Percentiles rank a stretch among this genome's conserved stretches.
Conservation (phyloP, 768 basidiomycete species). For the Mrakia blollopis region DNA sequence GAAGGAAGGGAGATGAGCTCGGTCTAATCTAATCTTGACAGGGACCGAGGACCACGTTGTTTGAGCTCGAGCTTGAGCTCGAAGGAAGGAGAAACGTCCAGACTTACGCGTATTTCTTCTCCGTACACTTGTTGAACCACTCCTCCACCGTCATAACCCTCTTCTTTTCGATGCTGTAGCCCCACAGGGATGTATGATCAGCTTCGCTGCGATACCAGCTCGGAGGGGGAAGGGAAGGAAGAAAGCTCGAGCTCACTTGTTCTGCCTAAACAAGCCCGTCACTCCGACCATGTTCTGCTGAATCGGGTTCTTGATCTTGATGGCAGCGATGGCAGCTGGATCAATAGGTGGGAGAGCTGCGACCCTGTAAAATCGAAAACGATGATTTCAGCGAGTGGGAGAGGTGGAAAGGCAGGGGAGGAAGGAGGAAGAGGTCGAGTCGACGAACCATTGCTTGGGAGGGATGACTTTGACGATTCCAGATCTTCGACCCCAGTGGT, state of each 20-base stretch:
- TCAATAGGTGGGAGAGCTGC: slow-evolving; percentile 66
- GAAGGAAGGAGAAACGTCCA: too few species aligned
- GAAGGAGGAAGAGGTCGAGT: background rate
- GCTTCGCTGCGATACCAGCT: background rate
- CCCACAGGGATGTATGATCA: background rate
- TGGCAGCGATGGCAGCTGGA: slow-evolving; percentile 57
- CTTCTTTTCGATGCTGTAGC: slow-evolving; percentile 36
- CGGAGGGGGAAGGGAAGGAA: background rate
- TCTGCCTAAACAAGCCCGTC: slow-evolving; percentile 78
- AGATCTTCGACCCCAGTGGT: slow-evolving; percentile 81
- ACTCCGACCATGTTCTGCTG: slow-evolving; percentile 86
- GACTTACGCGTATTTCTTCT: slow-evolving; percentile 21
- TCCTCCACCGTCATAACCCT: slow-evolving; percentile 41
- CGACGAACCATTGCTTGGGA: background rate
- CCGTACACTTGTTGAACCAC: slow-evolving; percentile 42
- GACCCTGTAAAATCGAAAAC: slow-evolving; percentile 51
- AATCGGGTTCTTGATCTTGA: slow-evolving; percentile 84
- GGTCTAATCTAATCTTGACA: background rate
- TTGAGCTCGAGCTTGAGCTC: background rate
- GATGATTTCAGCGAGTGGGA: background rate
- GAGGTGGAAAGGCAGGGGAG: background rate
- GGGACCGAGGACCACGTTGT: background rate
- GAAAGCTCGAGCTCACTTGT: slow-evolving; percentile 52
- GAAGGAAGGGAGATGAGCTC: background rate
- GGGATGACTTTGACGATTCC: slow-evolving; percentile 72